Evolutionary conservation across 106 monocot genomes (phyloP).

Genomic region (Dactylorhiza incarnata): DNA sequence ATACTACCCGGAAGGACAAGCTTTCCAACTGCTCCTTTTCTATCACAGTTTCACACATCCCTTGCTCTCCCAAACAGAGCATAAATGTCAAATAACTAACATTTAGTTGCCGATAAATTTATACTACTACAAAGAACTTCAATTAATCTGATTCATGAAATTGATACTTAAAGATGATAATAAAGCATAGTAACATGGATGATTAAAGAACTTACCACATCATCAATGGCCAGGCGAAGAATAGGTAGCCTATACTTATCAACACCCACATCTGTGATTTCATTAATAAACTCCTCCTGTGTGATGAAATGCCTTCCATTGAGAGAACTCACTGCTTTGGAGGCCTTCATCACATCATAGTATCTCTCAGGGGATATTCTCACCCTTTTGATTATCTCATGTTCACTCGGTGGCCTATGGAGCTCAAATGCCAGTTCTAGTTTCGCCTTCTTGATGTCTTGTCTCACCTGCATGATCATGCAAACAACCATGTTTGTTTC

Average conservation of each 20-base stretch:
- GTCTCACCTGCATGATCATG: no score
- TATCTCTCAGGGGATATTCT: conserved; percentile 63
- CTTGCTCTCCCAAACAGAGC: no score
- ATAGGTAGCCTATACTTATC: conserved; percentile 47
- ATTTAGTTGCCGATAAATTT: no score
- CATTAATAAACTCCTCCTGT: conserved; percentile 89
- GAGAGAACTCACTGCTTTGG: conserved; percentile 69
- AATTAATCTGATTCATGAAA: no score
- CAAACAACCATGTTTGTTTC: no score
- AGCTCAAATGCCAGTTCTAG: conserved; percentile 54
- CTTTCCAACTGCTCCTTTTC: no score
- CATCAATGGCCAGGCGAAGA: conserved; percentile 89
- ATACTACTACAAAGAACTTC: no score
- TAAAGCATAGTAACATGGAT: no score
- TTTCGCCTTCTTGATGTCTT: conserved; percentile 34
- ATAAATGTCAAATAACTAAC: no score
- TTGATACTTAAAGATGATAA: no score
- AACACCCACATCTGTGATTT: conserved; percentile 54
- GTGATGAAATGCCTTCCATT: conserved; percentile 58
- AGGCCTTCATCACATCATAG: conserved; percentile 61
- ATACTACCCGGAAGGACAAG: no score
- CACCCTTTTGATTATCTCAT: conserved; percentile 59
- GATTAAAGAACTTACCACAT: conserved; percentile 53
- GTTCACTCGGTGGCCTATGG: conserved; percentile 53
- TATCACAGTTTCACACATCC: no score